Percentiles rank a stretch among this genome's conserved stretches.
These are phyloP conservation scores for Daphne laureola DNA, from an alignment of 441 rosid species.

Conservation along the genomic window DNA sequence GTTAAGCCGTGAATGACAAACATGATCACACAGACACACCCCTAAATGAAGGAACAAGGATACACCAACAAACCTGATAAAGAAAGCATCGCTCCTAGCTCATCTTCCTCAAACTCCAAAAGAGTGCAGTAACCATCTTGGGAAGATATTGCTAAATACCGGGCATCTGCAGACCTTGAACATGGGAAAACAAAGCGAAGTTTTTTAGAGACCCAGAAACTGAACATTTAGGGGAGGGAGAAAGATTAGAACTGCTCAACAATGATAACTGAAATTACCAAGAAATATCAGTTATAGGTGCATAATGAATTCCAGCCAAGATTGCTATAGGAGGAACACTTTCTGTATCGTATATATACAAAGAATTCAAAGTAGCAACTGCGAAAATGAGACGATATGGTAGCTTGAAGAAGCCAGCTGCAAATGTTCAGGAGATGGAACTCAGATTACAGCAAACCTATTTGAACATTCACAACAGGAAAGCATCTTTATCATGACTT, in stretches of 20 bases:
- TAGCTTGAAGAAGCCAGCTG: slow-evolving; percentile 84
- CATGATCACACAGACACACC: no score
- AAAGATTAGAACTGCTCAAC: not conserved
- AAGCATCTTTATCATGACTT: slow-evolving; percentile 3
- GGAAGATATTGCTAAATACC: slow-evolving; percentile 67
- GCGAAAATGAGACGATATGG: slow-evolving; percentile 89
- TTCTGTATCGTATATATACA: slow-evolving; percentile 86
- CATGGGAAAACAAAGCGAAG: slow-evolving; percentile 3
- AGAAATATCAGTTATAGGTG: slow-evolving; percentile 81
- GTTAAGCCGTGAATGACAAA: not conserved
- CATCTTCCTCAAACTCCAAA: slow-evolving; percentile 63
- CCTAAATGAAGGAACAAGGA: slow-evolving; percentile 9
- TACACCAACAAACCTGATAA: slow-evolving; percentile 39
- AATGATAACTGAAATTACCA: slow-evolving; percentile 36
- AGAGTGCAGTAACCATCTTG: slow-evolving; percentile 94
- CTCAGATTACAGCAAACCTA: slow-evolving; percentile 7
- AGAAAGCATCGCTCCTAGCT: slow-evolving; percentile 49
- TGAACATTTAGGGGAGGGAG: no score
- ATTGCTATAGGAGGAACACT: slow-evolving; percentile 63
- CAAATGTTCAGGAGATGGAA: slow-evolving; percentile 19
- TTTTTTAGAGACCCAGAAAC: no score
- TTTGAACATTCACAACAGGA: slow-evolving; percentile 6
- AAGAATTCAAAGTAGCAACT: slow-evolving; percentile 78
- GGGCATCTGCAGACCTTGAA: slow-evolving; percentile 56
- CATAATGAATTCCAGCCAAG: slow-evolving; percentile 89